Percentiles rank a stretch among this genome's conserved stretches.
phyloP scores from a whole-genome alignment of 352 stramenopile species.

The Pythium oligandrum region DNA sequence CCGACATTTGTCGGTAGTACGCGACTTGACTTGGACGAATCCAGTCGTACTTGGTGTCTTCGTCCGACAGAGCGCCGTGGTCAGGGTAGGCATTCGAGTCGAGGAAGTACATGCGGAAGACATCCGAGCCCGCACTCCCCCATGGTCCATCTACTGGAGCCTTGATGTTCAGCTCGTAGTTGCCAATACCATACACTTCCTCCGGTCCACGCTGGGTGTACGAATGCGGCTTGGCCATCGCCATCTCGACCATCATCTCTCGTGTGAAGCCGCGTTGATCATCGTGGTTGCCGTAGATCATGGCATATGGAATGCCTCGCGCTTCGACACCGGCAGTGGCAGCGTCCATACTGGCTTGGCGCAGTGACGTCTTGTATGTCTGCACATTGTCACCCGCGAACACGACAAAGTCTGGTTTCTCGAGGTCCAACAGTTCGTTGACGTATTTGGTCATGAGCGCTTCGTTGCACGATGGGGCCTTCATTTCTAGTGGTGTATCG shows the following conservation, averaged over 20 bases:
- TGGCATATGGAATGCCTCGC: slow-evolving; percentile 42
- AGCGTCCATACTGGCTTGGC: slow-evolving; percentile 29
- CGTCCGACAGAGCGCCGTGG: slow-evolving; percentile 26
- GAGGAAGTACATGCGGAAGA: slow-evolving; percentile 62
- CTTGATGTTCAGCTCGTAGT: slow-evolving; percentile 52
- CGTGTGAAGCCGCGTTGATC: slow-evolving; percentile 35
- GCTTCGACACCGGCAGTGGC: slow-evolving; percentile 31
- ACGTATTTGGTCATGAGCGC: slow-evolving; percentile 47
- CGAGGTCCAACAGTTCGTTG: slow-evolving; percentile 45
- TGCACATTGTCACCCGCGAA: slow-evolving; percentile 67
- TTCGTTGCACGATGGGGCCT: slow-evolving; percentile 30
- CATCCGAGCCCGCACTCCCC: slow-evolving; percentile 16
- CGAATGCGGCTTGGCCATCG: slow-evolving; percentile 28
- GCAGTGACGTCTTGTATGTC: slow-evolving; percentile 15
- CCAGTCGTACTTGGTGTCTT: slow-evolving; percentile 39
- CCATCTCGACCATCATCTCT: slow-evolving; percentile 33
- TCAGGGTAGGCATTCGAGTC: slow-evolving; percentile 30
- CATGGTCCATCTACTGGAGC: slow-evolving; percentile 23
- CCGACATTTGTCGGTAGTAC: slow-evolving; percentile 34
- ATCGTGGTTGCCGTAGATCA: slow-evolving; percentile 69
- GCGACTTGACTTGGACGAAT: slow-evolving; percentile 45
- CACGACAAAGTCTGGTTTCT: slow-evolving; percentile 63
- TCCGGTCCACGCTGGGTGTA: slow-evolving; percentile 44
- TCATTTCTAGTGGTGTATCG: slow-evolving; percentile 12
- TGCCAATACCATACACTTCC: slow-evolving; percentile 49